Evolutionary conservation across 257 asterid species (phyloP).

Genomic region (Solanum sejunctum): DNA sequence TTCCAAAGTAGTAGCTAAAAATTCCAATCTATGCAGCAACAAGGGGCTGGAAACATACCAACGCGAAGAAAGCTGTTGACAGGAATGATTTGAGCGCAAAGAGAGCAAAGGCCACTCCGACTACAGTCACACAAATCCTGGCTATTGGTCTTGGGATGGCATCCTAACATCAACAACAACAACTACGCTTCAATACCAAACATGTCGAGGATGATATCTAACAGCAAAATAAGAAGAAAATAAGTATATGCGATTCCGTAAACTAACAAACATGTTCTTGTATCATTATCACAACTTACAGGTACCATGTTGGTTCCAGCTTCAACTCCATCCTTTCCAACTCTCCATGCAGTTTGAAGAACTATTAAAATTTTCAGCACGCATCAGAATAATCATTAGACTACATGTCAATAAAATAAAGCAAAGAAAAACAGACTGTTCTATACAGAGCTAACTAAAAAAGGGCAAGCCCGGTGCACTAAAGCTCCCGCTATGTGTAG

Average conservation of each 20-base stretch:
- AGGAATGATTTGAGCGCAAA: conserved; percentile 74
- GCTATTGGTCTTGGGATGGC: conserved; percentile 83
- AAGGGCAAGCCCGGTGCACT: no score
- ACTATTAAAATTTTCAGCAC: conserved; percentile 20
- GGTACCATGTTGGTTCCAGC: conserved; percentile 90
- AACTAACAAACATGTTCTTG: neutral
- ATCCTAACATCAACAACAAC: conserved; percentile 21
- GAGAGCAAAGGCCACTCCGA: conserved; percentile 38
- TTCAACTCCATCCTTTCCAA: conserved; percentile 84
- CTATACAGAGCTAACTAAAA: neutral
- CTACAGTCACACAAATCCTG: conserved; percentile 48
- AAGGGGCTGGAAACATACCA: conserved; percentile 40
- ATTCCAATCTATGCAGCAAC: neutral
- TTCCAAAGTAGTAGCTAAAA: neutral
- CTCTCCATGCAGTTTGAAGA: conserved; percentile 57
- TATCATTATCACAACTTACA: conserved; percentile 29
- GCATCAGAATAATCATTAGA: neutral
- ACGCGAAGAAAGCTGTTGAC: conserved; percentile 68
- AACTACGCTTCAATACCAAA: neutral
- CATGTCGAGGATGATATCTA: conserved; percentile 35
- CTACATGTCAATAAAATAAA: neutral
- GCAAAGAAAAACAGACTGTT: neutral
- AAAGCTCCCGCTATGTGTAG: no score
- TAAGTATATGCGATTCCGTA: neutral
- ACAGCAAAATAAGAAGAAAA: neutral